Conservation (phyloP, 208 protist genomes). For the Crithidia sp. region DNA sequence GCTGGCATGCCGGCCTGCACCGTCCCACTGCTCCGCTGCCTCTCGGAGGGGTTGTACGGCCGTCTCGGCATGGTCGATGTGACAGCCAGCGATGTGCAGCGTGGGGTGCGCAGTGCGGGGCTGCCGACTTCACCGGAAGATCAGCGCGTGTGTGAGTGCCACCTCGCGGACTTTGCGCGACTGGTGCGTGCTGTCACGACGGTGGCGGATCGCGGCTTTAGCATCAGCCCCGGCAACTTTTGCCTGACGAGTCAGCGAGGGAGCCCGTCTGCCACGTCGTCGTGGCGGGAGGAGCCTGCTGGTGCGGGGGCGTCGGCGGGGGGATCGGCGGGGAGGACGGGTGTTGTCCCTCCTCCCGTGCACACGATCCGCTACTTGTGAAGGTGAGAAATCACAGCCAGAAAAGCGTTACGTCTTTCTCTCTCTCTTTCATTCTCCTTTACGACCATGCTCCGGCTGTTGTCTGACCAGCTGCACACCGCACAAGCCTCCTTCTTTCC, state of each 20-base stretch:
- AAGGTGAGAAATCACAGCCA: not conserved
- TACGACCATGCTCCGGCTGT: not conserved
- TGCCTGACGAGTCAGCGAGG: constrained; percentile 25
- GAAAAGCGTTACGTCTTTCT: not conserved
- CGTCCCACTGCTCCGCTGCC: constrained; percentile 48
- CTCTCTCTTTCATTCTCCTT: not conserved
- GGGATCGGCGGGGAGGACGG: not conserved
- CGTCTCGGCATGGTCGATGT: constrained; percentile 58
- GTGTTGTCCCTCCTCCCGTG: not conserved
- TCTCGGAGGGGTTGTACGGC: constrained; percentile 56
- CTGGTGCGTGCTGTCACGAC: constrained; percentile 33
- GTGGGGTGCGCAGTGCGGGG: constrained; percentile 39
- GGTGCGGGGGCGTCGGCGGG: not conserved
- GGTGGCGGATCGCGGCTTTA: constrained; percentile 27
- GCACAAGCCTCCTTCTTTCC: too few relatives aligned
- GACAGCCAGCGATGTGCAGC: constrained; percentile 36
- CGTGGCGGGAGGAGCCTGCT: constrained; percentile 7
- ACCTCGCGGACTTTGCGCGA: constrained; percentile 36
- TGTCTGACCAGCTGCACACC: too few relatives aligned
- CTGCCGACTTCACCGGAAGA: constrained; percentile 34
- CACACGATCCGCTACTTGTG: constrained; percentile 11
- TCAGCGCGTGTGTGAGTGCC: constrained; percentile 29
- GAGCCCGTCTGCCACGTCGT: constrained; percentile 5
- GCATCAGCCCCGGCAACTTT: constrained; percentile 18
- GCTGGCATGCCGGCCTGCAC: constrained; percentile 21